Conservation (phyloP, 2,329 filamentous ascomycete species). For the Monosporascus sp. region DNA sequence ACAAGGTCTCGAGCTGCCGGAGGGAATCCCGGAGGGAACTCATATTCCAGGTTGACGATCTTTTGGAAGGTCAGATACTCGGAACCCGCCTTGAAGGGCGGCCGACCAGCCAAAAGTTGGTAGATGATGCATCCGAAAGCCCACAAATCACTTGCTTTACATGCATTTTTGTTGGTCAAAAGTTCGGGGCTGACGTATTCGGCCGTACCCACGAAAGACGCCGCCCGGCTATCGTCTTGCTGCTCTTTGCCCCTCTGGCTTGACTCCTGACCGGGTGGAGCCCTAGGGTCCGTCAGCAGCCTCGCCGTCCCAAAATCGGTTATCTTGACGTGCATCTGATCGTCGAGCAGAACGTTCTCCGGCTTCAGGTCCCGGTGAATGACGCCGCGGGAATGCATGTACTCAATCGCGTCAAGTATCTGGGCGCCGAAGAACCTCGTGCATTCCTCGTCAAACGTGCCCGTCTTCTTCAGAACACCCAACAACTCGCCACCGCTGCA, state of each 20-base stretch:
- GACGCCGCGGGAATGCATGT: constrained; percentile 94
- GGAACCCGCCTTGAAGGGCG: constrained; percentile 92
- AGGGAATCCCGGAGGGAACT: constrained; percentile 86
- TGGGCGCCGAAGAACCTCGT: constrained; percentile 91
- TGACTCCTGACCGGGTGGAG: constrained; percentile 34
- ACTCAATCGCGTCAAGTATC: constrained; percentile 92
- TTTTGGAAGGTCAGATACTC: constrained; percentile 98
- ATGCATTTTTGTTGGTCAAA: constrained; percentile 93
- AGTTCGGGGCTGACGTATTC: constrained; percentile 98
- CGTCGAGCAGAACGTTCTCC: constrained; percentile 91
- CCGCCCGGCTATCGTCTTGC: constrained; percentile 66
- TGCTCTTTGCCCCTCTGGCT: constrained; percentile 30
- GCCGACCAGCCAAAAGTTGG: constrained; percentile 89
- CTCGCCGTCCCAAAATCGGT: constrained; percentile 99
- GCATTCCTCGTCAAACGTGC: constrained; percentile 92
- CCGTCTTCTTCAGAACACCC: constrained; percentile 87
- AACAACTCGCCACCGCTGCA: constrained; percentile 89
- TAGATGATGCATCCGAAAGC: constrained; percentile 98
- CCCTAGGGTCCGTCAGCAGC: constrained; percentile 61
- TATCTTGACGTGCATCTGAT: constrained; percentile 96
- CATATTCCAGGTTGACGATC: constrained; percentile 90
- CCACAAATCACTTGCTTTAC: constrained; percentile 97
- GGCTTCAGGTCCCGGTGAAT: constrained; percentile 97
- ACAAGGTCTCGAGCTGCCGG: constrained; percentile 80
- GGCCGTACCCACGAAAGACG: constrained; percentile 94